These are phyloP conservation scores for Castanea crenata DNA, from an alignment of 306 rosid genomes.

Conservation along the genomic window DNA sequence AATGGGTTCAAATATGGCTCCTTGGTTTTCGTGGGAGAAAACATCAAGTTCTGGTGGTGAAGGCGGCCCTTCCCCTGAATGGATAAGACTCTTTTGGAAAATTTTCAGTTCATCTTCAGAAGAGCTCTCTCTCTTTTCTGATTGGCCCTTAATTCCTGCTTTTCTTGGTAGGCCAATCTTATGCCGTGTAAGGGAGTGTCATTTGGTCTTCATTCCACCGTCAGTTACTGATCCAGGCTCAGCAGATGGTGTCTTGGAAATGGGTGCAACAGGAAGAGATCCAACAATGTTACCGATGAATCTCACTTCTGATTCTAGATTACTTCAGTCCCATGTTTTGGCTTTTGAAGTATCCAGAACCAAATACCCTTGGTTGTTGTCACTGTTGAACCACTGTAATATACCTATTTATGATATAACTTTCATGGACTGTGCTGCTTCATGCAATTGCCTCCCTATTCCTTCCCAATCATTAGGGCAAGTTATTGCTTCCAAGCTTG, in stretches of 20 bases:
- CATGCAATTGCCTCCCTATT: conserved; percentile 60
- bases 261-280: conserved; percentile 38
- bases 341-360: conserved; percentile 61
- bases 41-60: conserved; percentile 58
- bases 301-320: conserved; percentile 44
- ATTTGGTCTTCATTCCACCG: conserved; percentile 85
- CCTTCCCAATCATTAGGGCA: conserved; percentile 69
- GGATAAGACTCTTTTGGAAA: conserved; percentile 91
- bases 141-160: conserved; percentile 96
- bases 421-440: conserved; percentile 71
- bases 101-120: conserved; percentile 50
- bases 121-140: conserved; percentile 71
- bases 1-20: conserved; percentile 73
- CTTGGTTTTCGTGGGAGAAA: conserved; percentile 98
- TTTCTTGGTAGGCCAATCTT: conserved; percentile 91
- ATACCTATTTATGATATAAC: conserved; percentile 80
- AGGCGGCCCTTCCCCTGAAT: conserved; percentile 86
- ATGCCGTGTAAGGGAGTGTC: conserved; percentile 81
- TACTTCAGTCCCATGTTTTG: conserved; percentile 49
- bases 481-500: conserved; percentile 85
- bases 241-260: conserved; percentile 37
- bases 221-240: conserved; percentile 36
- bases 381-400: conserved; percentile 84
- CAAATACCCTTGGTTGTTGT: conserved; percentile 75
- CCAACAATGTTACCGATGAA: conserved; percentile 23